These are phyloP conservation scores for Lojkania enalia DNA, from an alignment of 2,329 filamentous ascomycete species.

Conservation along the genomic window DNA sequence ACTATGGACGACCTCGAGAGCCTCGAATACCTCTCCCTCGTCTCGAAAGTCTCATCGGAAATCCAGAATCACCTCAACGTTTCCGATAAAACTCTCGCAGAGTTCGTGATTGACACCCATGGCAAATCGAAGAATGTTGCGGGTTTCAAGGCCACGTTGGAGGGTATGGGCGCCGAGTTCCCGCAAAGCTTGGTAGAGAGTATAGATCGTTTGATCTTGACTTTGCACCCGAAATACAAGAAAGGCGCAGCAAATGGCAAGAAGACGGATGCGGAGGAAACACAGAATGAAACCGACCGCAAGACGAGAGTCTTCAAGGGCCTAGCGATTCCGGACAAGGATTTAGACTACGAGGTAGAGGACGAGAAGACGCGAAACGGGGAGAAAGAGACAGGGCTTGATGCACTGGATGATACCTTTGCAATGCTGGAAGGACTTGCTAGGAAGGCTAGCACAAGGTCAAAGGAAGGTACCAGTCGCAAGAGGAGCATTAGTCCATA, in stretches of 20 bases:
- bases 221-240: constrained; percentile 91
- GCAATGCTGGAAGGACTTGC: constrained; percentile 86
- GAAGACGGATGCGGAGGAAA: constrained; percentile 43
- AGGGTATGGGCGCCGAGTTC: constrained; percentile 78
- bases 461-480: constrained; percentile 54
- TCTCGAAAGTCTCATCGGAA: constrained; percentile 92
- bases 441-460: constrained; percentile 39
- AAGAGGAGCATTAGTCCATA: constrained; percentile 65
- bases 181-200: constrained; percentile 86
- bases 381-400: constrained; percentile 52
- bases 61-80: constrained; percentile 92
- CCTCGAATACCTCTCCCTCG: constrained; percentile 89
- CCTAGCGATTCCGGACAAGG: constrained; percentile 80
- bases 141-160: constrained; percentile 76
- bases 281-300: constrained; percentile 59
- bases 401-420: constrained; percentile 89
- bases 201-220: constrained; percentile 82
- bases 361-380: constrained; percentile 43
- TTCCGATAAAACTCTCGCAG: constrained; percentile 90
- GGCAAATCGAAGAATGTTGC: constrained; percentile 69
- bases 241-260: constrained; percentile 42
- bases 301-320: constrained; percentile 91
- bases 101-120: constrained; percentile 93
- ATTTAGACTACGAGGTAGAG: constrained; percentile 53
- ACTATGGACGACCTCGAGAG: constrained; percentile 87